Conservation (phyloP, 257 asterid genomes). For the Capsicum baccatum region DNA sequence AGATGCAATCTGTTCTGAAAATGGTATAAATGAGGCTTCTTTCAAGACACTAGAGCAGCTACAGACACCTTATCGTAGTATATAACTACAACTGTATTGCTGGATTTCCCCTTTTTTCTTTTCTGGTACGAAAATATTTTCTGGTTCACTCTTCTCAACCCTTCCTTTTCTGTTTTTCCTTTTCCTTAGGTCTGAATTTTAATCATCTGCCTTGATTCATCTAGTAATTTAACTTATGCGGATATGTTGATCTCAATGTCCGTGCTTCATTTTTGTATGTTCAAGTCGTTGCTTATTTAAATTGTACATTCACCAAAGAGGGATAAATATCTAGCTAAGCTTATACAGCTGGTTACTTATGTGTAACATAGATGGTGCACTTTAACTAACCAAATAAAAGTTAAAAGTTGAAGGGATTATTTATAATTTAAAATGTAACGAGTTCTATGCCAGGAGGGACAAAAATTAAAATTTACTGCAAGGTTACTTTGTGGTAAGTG, state of each 20-base stretch:
- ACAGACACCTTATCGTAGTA: not conserved
- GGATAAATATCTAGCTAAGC: slow-evolving; percentile 2
- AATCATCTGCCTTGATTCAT: not conserved
- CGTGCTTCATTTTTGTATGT: not conserved
- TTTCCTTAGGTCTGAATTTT: not conserved
- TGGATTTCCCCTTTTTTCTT: not conserved
- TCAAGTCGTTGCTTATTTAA: not conserved
- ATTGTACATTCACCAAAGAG: slow-evolving; percentile 6
- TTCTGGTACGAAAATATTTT: not conserved
- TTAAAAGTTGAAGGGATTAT: not conserved
- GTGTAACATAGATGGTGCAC: not conserved
- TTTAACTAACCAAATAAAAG: not conserved
- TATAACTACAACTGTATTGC: not conserved
- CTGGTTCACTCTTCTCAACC: not conserved
- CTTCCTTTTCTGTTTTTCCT: not conserved
- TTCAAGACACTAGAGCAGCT: slow-evolving; percentile 33
- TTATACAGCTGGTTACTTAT: not conserved
- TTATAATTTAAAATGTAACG: not conserved
- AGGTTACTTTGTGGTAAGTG: not conserved
- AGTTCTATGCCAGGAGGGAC: not conserved
- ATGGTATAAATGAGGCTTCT: slow-evolving; percentile 32
- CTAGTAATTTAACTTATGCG: not conserved
- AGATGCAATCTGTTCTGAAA: slow-evolving; percentile 57
- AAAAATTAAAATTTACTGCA: not conserved
- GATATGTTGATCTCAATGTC: not conserved